Conservation (phyloP, 2,329 filamentous ascomycete genomes). For the Pyrenochaeta sp. region DNA sequence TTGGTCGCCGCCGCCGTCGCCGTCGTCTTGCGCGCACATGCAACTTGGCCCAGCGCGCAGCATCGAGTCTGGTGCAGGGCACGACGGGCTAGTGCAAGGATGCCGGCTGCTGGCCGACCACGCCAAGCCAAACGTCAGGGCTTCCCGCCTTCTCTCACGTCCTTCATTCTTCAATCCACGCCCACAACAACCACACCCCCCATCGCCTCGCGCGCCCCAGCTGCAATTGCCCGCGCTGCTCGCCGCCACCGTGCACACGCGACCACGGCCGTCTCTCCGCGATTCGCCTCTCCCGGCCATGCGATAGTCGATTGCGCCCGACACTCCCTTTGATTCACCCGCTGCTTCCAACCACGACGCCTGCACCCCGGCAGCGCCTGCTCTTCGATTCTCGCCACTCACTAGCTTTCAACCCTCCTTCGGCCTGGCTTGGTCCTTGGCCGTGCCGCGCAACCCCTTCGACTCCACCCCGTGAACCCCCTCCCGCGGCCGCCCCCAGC, state of each 20-base stretch:
- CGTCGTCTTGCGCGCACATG: too few species aligned
- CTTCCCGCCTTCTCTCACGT: constrained; percentile 10
- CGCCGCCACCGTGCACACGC: constrained; percentile 12
- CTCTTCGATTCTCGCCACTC: constrained; percentile 10
- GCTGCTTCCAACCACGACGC: constrained; percentile 13
- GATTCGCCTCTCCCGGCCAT: constrained; percentile 12
- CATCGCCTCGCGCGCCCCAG: constrained; percentile 12
- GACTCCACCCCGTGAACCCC: constrained; percentile 1
- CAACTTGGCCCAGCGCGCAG: too few species aligned
- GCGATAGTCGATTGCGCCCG: constrained; percentile 8
- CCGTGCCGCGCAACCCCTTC: constrained; percentile 5
- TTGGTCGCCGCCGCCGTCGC: too few species aligned
- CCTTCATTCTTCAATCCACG: constrained; percentile 16
- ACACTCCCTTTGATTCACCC: constrained; percentile 15
- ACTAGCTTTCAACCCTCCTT: constrained; percentile 1
- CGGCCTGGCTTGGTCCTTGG: not conserved
- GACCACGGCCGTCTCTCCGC: constrained; percentile 14
- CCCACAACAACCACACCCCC: constrained; percentile 12
- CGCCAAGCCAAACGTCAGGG: constrained; percentile 11
- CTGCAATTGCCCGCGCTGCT: constrained; percentile 1
- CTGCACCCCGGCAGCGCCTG: constrained; percentile 14
- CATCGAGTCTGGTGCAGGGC: constrained; percentile 8
- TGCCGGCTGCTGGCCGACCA: constrained; percentile 8
- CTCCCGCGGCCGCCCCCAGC: constrained; percentile 4
- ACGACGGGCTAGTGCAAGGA: not conserved